phyloP scores from a whole-genome alignment of 1,284 basidiomycete species.

The Filobasidium uniguttulatum region DNA sequence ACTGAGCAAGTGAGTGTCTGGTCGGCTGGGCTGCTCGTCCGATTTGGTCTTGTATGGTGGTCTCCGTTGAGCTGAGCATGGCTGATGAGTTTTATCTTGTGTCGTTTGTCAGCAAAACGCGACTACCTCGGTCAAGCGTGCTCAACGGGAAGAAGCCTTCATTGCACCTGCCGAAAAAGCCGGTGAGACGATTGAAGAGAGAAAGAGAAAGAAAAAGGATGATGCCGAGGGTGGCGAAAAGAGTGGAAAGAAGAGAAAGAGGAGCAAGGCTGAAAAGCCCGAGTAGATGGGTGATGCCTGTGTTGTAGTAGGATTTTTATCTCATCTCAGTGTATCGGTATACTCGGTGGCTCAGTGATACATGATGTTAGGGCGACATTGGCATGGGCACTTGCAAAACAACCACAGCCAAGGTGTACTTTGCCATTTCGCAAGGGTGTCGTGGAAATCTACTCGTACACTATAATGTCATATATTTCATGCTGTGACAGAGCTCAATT shows the following conservation, averaged over 20 bases:
- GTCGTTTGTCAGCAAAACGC: slow-evolving; percentile 62
- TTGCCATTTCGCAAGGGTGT: too few species aligned
- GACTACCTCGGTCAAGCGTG: slow-evolving; percentile 50
- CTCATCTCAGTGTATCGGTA: too few species aligned
- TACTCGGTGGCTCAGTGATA: too few species aligned
- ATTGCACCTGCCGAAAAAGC: slow-evolving; percentile 62
- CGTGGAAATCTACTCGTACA: too few species aligned
- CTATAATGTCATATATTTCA: too few species aligned
- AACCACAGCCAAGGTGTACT: too few species aligned
- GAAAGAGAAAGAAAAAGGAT: slow-evolving; percentile 42
- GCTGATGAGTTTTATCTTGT: slow-evolving; percentile 12
- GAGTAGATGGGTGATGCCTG: too few species aligned
- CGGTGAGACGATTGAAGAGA: slow-evolving; percentile 62
- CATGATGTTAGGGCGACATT: too few species aligned
- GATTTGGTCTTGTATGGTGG: not conserved
- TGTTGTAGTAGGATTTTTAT: too few species aligned
- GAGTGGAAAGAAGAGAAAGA: slow-evolving; percentile 22
- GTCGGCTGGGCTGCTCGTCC: slow-evolving; percentile 35
- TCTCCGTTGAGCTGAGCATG: not conserved
- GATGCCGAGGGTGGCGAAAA: slow-evolving; percentile 12
- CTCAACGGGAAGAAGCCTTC: slow-evolving; percentile 67
- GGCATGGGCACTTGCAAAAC: too few species aligned
- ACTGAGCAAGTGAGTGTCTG: slow-evolving; percentile 17
- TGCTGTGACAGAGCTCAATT: too few species aligned
- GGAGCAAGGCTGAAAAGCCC: slow-evolving; percentile 9